Percentiles rank a stretch among this genome's conserved stretches.
phyloP scores from a whole-genome alignment of 208 protist species.

The Wallacemonas sp. region DNA sequence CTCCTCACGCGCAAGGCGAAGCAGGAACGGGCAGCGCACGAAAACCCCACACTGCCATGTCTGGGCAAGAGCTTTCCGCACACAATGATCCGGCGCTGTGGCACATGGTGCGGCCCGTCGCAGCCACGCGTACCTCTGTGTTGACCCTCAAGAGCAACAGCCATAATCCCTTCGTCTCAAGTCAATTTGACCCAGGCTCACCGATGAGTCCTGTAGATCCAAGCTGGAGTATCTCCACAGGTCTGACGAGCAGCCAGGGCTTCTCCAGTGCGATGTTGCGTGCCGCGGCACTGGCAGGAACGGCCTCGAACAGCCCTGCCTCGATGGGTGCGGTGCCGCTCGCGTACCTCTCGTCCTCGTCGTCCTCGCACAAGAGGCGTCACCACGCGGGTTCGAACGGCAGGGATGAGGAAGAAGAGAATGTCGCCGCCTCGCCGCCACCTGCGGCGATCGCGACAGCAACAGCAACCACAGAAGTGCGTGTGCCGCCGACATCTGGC shows the following conservation, averaged over 20 bases:
- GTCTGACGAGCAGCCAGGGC: neutral
- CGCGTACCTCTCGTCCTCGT: too few relatives aligned
- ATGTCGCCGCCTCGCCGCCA: too few relatives aligned
- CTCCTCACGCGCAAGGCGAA: neutral
- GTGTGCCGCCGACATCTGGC: too few relatives aligned
- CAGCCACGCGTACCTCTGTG: too few relatives aligned
- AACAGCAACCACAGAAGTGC: too few relatives aligned
- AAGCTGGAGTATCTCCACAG: neutral
- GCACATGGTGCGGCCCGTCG: neutral
- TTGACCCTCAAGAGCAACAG: too few relatives aligned
- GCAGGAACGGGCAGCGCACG: too few relatives aligned
- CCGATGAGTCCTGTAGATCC: neutral
- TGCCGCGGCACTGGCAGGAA: neutral
- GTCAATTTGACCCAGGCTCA: neutral
- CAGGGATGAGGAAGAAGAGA: too few relatives aligned
- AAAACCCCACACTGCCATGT: too few relatives aligned
- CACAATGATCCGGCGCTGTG: neutral
- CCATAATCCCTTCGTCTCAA: neutral
- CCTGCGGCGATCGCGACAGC: too few relatives aligned
- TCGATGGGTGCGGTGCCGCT: neutral
- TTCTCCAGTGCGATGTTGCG: constrained; percentile 3
- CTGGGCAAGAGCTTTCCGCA: neutral
- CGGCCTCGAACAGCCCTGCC: neutral
- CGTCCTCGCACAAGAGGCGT: too few relatives aligned
- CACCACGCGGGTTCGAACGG: too few relatives aligned